Evolutionary conservation across 73 alveolate genomes (phyloP).

Genomic region (Paramecium biaurelia): DNA sequence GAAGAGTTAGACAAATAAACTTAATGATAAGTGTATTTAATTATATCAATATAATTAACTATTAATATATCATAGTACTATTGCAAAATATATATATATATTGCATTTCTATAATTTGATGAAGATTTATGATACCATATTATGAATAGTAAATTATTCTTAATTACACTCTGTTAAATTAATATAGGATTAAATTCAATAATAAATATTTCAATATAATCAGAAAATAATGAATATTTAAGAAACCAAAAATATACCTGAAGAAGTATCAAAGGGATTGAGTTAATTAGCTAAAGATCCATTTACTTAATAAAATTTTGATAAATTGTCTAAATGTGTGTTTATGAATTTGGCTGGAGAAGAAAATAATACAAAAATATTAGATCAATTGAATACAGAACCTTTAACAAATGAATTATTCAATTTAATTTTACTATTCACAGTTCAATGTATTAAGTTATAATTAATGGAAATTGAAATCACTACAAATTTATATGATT

Average conservation of each 20-base stretch:
- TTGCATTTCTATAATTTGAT: too few relatives aligned
- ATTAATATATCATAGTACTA: too few relatives aligned
- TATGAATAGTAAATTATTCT: too few relatives aligned
- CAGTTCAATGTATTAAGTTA: neutral
- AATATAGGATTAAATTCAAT: too few relatives aligned
- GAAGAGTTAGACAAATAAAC: neutral
- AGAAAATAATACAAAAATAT: neutral
- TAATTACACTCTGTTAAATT: too few relatives aligned
- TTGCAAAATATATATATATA: too few relatives aligned
- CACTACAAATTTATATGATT: neutral
- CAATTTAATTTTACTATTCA: neutral
- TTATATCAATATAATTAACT: too few relatives aligned
- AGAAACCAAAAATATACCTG: neutral
- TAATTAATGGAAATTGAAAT: neutral
- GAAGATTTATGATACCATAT: too few relatives aligned
- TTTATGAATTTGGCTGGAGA: constrained; percentile 38
- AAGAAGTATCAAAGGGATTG: neutral
- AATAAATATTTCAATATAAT: neutral
- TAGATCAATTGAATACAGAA: neutral
- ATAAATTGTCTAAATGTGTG: neutral
- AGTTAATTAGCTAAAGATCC: neutral
- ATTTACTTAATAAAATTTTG: constrained; percentile 13
- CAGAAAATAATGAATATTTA: neutral
- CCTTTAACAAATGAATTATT: neutral
- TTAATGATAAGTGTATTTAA: neutral